Evolutionary conservation across 805 yeast species (phyloP).

Genomic region (Candida ponderosae): DNA sequence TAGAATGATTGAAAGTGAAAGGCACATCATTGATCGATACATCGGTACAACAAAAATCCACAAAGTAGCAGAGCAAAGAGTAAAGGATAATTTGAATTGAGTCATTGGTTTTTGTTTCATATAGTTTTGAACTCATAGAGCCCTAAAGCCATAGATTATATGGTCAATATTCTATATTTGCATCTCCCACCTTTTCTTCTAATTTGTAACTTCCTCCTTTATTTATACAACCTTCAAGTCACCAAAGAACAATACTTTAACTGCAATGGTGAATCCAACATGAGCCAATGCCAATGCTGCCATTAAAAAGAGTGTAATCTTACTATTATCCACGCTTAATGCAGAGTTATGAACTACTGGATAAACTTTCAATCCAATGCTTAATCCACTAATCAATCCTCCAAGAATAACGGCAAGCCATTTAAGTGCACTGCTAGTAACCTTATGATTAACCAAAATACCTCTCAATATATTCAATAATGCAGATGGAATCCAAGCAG

Average conservation of each 20-base stretch:
- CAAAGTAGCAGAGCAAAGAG: too few relatives aligned
- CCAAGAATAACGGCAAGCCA: slow-evolving; percentile 59
- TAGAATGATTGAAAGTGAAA: too few relatives aligned
- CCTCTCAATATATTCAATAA: slow-evolving; percentile 51
- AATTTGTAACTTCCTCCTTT: too few relatives aligned
- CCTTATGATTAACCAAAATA: slow-evolving; percentile 35
- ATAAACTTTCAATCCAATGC: slow-evolving; percentile 39
- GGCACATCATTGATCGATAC: too few relatives aligned
- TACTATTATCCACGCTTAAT: slow-evolving; percentile 27
- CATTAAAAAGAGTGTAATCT: slow-evolving; percentile 28
- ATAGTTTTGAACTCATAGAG: too few relatives aligned
- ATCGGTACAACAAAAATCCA: too few relatives aligned
- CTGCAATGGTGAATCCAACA: slow-evolving; percentile 50
- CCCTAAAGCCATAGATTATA: too few relatives aligned
- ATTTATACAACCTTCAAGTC: slow-evolving; percentile 17
- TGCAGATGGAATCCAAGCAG: slow-evolving; percentile 83
- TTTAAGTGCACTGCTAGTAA: slow-evolving; percentile 42
- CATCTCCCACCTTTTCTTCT: too few relatives aligned
- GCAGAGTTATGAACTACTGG: slow-evolving; percentile 29
- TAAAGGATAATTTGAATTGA: too few relatives aligned
- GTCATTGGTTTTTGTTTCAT: too few relatives aligned
- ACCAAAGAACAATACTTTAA: slow-evolving; percentile 60
- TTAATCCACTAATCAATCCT: slow-evolving; percentile 50
- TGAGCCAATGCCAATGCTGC: slow-evolving; percentile 41
- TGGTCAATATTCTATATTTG: too few relatives aligned